phyloP scores from a whole-genome alignment of 2,329 filamentous ascomycete species.

The Nemania sp. region DNA sequence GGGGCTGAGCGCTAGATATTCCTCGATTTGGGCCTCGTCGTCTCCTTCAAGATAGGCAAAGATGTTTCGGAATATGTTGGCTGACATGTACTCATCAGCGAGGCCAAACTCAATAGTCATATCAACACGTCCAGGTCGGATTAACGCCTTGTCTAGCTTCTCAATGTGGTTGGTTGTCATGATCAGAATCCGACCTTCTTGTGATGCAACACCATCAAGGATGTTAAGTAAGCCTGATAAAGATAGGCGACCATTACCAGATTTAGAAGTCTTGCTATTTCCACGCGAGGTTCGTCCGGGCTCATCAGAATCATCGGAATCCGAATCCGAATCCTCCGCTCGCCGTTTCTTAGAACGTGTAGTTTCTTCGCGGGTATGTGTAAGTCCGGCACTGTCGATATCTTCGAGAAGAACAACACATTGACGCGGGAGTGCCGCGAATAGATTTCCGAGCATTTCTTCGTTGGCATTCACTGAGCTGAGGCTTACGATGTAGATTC shows the following conservation, averaged over 20 bases:
- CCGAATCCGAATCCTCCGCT: background rate
- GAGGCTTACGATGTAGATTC: constrained; percentile 78
- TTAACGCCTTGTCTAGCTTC: constrained; percentile 71
- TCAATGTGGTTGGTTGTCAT: constrained; percentile 76
- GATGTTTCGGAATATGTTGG: constrained; percentile 69
- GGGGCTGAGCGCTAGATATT: constrained; percentile 45
- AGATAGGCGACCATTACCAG: constrained; percentile 62
- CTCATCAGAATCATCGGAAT: constrained; percentile 43
- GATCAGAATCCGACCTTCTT: constrained; percentile 72
- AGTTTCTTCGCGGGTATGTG: constrained; percentile 64
- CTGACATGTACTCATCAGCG: constrained; percentile 65
- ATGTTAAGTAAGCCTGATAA: constrained; percentile 84
- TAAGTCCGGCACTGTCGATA: constrained; percentile 78
- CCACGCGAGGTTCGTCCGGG: constrained; percentile 52
- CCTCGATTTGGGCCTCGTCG: constrained; percentile 48
- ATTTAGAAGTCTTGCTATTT: constrained; percentile 42
- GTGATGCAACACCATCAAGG: constrained; percentile 77
- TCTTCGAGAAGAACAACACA: constrained; percentile 82
- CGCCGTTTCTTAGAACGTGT: background rate
- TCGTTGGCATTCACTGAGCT: constrained; percentile 73
- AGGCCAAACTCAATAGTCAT: constrained; percentile 68
- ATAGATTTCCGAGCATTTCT: constrained; percentile 72
- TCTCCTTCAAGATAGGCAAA: constrained; percentile 66
- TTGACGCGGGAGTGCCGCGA: constrained; percentile 73
- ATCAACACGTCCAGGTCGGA: constrained; percentile 72